phyloP scores from a whole-genome alignment of 345 rosid species.

The Syzygium aromaticum region DNA sequence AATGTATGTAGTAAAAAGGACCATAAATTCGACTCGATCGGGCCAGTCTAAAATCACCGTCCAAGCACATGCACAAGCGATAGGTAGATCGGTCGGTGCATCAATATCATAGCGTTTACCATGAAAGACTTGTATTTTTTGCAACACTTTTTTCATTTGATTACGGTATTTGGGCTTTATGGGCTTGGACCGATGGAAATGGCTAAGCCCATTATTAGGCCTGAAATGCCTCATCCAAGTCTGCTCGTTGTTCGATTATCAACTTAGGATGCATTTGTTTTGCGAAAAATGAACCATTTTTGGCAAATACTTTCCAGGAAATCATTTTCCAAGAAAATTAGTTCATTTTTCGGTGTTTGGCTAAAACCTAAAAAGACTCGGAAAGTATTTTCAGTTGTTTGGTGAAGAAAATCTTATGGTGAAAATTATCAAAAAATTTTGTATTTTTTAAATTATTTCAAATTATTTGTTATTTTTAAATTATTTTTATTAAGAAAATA shows the following conservation, averaged over 20 bases:
- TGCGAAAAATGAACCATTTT: no score
- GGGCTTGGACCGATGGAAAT: not conserved
- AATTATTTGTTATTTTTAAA: no score
- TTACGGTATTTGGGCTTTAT: not conserved
- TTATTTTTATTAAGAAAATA: no score
- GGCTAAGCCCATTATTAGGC: not conserved
- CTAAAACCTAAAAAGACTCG: no score
- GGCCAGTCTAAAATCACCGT: not conserved
- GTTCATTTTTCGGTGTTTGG: no score
- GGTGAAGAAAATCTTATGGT: no score
- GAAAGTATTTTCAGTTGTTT: no score
- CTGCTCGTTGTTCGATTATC: not conserved
- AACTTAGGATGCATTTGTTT: accelerated
- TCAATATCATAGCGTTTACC: not conserved
- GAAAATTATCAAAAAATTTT: no score
- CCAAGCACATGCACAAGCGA: not conserved
- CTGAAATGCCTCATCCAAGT: not conserved
- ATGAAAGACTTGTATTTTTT: not conserved
- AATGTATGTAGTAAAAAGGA: no score
- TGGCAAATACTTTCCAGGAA: no score
- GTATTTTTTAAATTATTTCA: no score
- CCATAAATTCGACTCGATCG: not conserved
- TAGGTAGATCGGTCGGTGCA: not conserved
- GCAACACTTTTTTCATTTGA: not conserved
- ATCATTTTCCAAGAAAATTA: no score